Conservation (phyloP, 805 yeast genomes). For the Barnettozyma salicaria region DNA sequence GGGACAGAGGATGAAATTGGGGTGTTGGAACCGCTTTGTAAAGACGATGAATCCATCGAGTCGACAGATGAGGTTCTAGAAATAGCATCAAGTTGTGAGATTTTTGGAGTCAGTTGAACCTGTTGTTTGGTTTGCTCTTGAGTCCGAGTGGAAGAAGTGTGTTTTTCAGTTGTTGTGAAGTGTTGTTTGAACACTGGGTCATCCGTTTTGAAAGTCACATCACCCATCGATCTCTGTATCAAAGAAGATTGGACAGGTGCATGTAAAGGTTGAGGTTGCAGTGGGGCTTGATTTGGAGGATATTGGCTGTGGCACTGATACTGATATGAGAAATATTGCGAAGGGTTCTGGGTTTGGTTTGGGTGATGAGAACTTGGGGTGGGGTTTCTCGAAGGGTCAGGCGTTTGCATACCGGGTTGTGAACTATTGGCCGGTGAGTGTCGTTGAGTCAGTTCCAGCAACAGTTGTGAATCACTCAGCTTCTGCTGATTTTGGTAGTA, state of each 20-base stretch:
- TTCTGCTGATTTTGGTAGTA: slow-evolving; percentile 25
- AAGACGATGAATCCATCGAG: slow-evolving; percentile 14
- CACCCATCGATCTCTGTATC: background rate
- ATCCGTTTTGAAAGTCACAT: background rate
- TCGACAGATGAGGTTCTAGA: slow-evolving; percentile 18
- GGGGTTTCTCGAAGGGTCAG: slow-evolving; percentile 1
- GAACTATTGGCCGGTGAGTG: slow-evolving; percentile 1
- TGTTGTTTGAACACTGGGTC: background rate
- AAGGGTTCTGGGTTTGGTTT: background rate
- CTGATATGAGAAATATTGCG: background rate
- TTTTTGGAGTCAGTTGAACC: slow-evolving; percentile 6
- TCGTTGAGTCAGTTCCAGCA: slow-evolving; percentile 22
- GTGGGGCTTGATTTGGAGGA: slow-evolving; percentile 2
- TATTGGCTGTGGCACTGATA: too few species aligned
- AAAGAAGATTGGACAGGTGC: too few species aligned
- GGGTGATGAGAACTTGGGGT: slow-evolving; percentile 2
- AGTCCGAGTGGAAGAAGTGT: background rate
- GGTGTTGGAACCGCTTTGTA: slow-evolving; percentile 8
- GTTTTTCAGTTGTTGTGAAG: too few species aligned
- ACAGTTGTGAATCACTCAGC: slow-evolving; percentile 25
- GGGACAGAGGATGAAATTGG: slow-evolving; percentile 3
- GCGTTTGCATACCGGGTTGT: slow-evolving; percentile 1
- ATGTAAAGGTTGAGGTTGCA: background rate
- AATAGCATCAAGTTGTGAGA: background rate
- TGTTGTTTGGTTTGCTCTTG: background rate